Percentiles rank a stretch among this genome's conserved stretches.
Evolutionary conservation across 2,329 filamentous ascomycete species (phyloP).

Genomic region (Juglanconis sp.): DNA sequence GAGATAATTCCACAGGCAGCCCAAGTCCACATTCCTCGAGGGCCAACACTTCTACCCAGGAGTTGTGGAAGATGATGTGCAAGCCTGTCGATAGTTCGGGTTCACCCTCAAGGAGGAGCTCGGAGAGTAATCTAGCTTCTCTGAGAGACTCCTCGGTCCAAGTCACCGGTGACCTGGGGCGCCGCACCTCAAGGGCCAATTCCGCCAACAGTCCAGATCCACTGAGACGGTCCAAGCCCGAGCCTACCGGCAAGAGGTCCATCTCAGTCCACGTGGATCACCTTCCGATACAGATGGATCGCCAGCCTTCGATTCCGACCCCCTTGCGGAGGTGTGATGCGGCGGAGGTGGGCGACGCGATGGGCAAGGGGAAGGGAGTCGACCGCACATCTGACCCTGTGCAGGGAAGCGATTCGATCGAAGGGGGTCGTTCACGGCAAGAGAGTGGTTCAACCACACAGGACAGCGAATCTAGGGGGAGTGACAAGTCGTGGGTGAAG

Average conservation of each 20-base stretch:
- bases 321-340: too few relatives aligned
- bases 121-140: neutral
- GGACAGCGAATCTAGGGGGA: neutral
- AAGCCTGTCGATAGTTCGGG: neutral
- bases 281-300: neutral
- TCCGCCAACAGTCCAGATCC: neutral
- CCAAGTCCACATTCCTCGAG: neutral
- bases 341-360: neutral
- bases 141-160: neutral
- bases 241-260: neutral
- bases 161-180: neutral
- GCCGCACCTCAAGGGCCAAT: neutral
- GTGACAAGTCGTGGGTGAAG: neutral
- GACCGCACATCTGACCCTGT: neutral
- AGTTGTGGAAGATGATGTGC: neutral
- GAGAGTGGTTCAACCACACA: neutral
- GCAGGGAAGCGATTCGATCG: neutral
- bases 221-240: neutral
- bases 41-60: neutral
- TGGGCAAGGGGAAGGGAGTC: neutral
- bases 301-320: too few relatives aligned
- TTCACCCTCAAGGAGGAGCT: neutral
- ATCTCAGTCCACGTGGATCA: neutral
- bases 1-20: neutral
- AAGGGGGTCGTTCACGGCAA: neutral